phyloP scores from a whole-genome alignment of 2,329 filamentous ascomycete species.

The Plectosphaerella cucumerina region DNA sequence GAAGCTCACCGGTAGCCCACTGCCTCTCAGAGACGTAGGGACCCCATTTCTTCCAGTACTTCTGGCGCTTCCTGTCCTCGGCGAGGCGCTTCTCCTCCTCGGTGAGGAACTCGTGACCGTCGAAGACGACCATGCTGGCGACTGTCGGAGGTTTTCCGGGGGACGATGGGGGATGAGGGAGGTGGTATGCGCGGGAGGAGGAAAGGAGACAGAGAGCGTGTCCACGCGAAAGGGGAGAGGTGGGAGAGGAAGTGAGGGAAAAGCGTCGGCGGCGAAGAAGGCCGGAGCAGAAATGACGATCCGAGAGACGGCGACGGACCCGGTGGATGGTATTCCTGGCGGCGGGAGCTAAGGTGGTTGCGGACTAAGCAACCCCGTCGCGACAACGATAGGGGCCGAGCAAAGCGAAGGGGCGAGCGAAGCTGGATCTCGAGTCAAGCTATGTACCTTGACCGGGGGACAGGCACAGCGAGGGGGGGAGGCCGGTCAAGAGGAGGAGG shows the following conservation, averaged over 20 bases:
- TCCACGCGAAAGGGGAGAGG: not conserved
- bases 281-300: not conserved
- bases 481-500: not conserved
- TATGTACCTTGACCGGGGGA: no score
- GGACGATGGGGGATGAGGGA: not conserved
- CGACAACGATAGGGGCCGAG: not conserved
- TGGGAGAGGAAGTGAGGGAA: not conserved
- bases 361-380: not conserved
- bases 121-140: conserved; percentile 75
- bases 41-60: conserved; percentile 99
- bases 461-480: conserved; percentile 1
- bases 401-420: not conserved
- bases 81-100: conserved; percentile 88
- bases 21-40: conserved; percentile 90
- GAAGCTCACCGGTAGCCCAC: conserved; percentile 78
- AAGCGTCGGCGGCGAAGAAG: not conserved
- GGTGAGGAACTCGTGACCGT: conserved; percentile 81
- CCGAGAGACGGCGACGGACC: no score
- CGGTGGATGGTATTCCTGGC: not conserved
- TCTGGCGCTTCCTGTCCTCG: conserved; percentile 75
- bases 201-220: not conserved
- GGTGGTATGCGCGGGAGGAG: not conserved
- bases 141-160: not conserved
- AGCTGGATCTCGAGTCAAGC: no score
- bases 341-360: not conserved